Evolutionary conservation across 23 red algal species (phyloP).

Genomic region (Gracilaria domingensis): DNA sequence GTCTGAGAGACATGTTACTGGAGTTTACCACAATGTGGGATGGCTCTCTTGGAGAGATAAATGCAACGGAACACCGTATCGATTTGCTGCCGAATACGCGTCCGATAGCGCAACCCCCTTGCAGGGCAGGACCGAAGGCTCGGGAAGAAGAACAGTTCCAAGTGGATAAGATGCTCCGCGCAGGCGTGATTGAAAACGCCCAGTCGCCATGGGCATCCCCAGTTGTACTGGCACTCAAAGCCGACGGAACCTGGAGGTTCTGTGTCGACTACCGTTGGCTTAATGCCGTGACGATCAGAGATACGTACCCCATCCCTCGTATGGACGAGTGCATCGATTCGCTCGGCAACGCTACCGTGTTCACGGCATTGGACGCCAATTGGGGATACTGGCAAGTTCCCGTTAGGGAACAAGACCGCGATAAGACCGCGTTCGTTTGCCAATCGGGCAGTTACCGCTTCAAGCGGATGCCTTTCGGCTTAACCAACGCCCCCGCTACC

Average conservation of each 20-base stretch:
- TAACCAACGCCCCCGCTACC: slow-evolving; percentile 52
- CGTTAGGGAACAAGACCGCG: not conserved
- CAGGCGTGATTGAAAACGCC: slow-evolving; percentile 18
- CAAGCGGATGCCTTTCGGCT: slow-evolving; percentile 52
- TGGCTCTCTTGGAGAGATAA: slow-evolving; percentile 39
- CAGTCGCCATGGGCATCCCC: slow-evolving; percentile 31
- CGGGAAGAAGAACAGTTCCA: slow-evolving; percentile 21
- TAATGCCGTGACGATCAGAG: slow-evolving; percentile 6
- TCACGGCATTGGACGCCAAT: slow-evolving; percentile 25
- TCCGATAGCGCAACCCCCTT: slow-evolving; percentile 3
- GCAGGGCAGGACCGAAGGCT: slow-evolving; percentile 37
- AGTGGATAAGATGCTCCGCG: slow-evolving; percentile 23
- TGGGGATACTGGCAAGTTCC: slow-evolving; percentile 53
- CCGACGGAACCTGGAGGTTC: not conserved
- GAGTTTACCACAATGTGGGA: slow-evolving; percentile 20
- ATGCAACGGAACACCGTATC: slow-evolving; percentile 2
- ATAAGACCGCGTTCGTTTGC: slow-evolving; percentile 56
- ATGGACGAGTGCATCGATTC: slow-evolving; percentile 68
- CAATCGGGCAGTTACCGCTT: slow-evolving; percentile 39
- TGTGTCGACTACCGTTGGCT: slow-evolving; percentile 36
- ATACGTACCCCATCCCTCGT: slow-evolving; percentile 18
- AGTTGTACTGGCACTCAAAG: slow-evolving; percentile 37
- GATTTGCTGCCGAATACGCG: not conserved
- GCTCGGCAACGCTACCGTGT: slow-evolving; percentile 27
- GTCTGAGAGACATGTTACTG: not conserved